phyloP scores from a whole-genome alignment of 768 basidiomycete genomes.

The Dendrothele bispora region DNA sequence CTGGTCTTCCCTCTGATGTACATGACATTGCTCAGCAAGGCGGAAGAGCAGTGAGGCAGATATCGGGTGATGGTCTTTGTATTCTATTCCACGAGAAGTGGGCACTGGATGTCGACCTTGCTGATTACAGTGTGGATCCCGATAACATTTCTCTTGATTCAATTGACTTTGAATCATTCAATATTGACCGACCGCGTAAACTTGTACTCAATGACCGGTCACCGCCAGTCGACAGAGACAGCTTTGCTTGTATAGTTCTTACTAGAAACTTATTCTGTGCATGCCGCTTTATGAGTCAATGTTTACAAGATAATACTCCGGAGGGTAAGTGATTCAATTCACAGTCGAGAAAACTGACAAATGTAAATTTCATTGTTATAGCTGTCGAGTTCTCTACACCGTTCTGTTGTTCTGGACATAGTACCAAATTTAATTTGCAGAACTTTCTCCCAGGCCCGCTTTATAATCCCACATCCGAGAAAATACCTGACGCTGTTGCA shows the following conservation, averaged over 20 bases:
- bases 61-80: not conserved
- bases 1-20: not conserved
- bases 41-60: not conserved
- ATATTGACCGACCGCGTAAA: conserved; percentile 2
- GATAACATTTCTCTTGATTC: not conserved
- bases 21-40: not conserved
- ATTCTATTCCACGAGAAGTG: conserved; percentile 1
- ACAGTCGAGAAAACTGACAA: not conserved
- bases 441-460: not conserved
- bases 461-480: not conserved
- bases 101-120: not conserved
- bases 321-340: not conserved
- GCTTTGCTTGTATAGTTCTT: not conserved
- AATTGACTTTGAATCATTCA: too few relatives aligned
- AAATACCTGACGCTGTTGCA: not conserved
- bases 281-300: not conserved
- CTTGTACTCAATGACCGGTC: not conserved
- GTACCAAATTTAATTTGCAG: not conserved
- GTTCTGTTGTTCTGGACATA: not conserved
- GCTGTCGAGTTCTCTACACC: not conserved
- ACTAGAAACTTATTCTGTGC: not conserved
- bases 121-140: not conserved
- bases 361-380: not conserved
- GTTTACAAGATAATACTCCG: not conserved
- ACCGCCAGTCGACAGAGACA: not conserved